Conservation (phyloP, 208 protist species). For the Trypanosomatidae sp. region DNA sequence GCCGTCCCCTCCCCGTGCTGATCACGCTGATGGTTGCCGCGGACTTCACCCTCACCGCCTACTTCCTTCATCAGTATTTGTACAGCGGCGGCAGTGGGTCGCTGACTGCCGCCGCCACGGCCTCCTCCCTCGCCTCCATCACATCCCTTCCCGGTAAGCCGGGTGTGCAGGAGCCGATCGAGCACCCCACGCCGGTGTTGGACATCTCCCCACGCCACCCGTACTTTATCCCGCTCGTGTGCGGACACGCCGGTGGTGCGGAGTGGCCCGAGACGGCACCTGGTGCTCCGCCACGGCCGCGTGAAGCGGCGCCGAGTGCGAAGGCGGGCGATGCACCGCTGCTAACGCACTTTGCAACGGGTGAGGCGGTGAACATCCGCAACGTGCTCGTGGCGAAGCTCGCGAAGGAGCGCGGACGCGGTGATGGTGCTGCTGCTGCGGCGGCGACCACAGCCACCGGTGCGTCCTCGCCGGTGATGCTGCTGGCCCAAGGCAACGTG, state of each 20-base stretch:
- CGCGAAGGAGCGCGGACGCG: too few relatives aligned
- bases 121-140: slow-evolving; percentile 26
- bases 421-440: too few relatives aligned
- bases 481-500: slow-evolving; percentile 19
- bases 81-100: slow-evolving; percentile 45
- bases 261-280: slow-evolving; percentile 16
- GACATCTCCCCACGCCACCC: slow-evolving; percentile 61
- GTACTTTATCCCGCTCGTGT: slow-evolving; percentile 52
- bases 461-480: slow-evolving; percentile 5
- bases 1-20: slow-evolving; percentile 41
- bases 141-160: slow-evolving; percentile 16
- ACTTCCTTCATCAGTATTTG: slow-evolving; percentile 72
- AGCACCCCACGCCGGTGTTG: slow-evolving; percentile 43
- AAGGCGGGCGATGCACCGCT: background rate
- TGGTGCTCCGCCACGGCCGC: slow-evolving; percentile 9
- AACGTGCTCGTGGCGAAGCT: slow-evolving; percentile 54
- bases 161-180: slow-evolving; percentile 18
- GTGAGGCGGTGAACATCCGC: slow-evolving; percentile 19
- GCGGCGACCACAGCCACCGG: too few relatives aligned
- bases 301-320: background rate
- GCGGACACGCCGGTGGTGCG: slow-evolving; percentile 19
- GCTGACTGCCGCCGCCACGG: slow-evolving; percentile 21
- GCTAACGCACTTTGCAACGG: slow-evolving; percentile 3
- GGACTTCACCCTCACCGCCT: slow-evolving; percentile 66
- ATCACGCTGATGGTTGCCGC: slow-evolving; percentile 51